Base-by-base conservation (phyloP, 164 flowering plant species). In the Magnolia officinalis region DNA sequence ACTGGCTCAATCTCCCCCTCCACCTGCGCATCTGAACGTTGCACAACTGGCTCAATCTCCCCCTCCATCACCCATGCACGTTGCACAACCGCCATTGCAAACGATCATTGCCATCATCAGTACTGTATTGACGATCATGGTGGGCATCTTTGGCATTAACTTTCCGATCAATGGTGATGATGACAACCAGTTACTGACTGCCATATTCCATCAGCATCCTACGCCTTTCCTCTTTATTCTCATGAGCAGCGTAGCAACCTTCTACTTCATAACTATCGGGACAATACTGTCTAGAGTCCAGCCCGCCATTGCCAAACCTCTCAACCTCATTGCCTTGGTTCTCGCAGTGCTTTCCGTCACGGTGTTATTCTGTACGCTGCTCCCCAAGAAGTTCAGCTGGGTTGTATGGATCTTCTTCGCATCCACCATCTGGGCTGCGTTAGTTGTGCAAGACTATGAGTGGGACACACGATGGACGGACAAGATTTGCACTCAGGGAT, bases 321-420 rank as follows among this genome's bases (percentile, higher is more conserved):
- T 67, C 26, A 24, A 26, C 45, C 37, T 67, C 49, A 14, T 26
- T 10, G 29, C 70, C 45, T 67, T 67, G 23, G 45, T 67, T 67
- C 26, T 26, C 24, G 6, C 26, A 67, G 45, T 67, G 2, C 70
- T 67, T 2, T 11, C 45, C 14, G 70, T 67, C 6, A 67, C 70
- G 8, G 18, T 67, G 16, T 11, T 67, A 37, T 26, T 67, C 14
- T 67, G 70, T 16, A 11, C 70, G 31, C 24, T 67, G 31, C 23
- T 67, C 9, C 70, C 70, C 70, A 67, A 26, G 18, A 23, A 24
- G 18, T 18, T 29, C 19, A 29, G 45, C 0, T 67, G 70, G 70
- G 70, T 67, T 67, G 37, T 37, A 8, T 29, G 70, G 70, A 23
- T 67, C 26, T 67, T 67, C 70, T 67, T 67, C 31, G 5, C 70